Conservation (phyloP, 2,329 filamentous ascomycete species). For the Hypoxylon rubiginosum region DNA sequence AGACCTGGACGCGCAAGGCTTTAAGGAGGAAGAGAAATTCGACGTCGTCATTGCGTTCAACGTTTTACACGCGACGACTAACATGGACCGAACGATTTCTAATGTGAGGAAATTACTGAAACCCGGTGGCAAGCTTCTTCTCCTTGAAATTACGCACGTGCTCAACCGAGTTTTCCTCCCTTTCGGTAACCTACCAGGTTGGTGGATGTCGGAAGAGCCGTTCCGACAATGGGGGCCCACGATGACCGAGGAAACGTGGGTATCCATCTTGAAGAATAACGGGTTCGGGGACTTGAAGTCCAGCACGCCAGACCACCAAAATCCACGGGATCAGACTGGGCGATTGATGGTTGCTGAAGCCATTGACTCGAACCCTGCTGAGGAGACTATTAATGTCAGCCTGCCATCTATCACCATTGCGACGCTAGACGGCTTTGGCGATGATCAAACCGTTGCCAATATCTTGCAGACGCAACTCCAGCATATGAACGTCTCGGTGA, state of each 20-base stretch:
- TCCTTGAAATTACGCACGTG: constrained; percentile 10
- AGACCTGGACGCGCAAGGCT: constrained; percentile 32
- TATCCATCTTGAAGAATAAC: constrained; percentile 4
- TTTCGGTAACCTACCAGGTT: constrained; percentile 15
- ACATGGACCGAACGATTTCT: constrained; percentile 32
- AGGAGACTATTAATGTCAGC: neutral
- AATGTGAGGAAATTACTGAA: constrained; percentile 38
- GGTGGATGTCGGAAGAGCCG: constrained; percentile 18
- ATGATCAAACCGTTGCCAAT: constrained; percentile 8
- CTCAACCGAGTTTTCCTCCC: constrained; percentile 14
- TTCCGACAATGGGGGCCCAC: constrained; percentile 18
- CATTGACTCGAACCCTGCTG: constrained; percentile 3
- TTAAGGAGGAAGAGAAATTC: constrained; percentile 33
- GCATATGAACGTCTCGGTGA: neutral
- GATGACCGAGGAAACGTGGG: constrained; percentile 12
- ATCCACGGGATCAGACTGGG: constrained; percentile 11
- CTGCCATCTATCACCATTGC: constrained; percentile 3
- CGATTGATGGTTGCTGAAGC: constrained; percentile 13
- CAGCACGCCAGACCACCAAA: constrained; percentile 10
- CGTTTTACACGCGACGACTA: constrained; percentile 44
- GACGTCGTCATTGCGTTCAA: constrained; percentile 43
- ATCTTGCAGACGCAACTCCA: constrained; percentile 6
- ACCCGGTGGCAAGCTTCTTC: constrained; percentile 28
- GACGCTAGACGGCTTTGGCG: constrained; percentile 7
- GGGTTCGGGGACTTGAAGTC: constrained; percentile 15